Evolutionary conservation across 495 filamentous ascomycete genomes (phyloP).

Genomic region (Jackrogersella minutella): DNA sequence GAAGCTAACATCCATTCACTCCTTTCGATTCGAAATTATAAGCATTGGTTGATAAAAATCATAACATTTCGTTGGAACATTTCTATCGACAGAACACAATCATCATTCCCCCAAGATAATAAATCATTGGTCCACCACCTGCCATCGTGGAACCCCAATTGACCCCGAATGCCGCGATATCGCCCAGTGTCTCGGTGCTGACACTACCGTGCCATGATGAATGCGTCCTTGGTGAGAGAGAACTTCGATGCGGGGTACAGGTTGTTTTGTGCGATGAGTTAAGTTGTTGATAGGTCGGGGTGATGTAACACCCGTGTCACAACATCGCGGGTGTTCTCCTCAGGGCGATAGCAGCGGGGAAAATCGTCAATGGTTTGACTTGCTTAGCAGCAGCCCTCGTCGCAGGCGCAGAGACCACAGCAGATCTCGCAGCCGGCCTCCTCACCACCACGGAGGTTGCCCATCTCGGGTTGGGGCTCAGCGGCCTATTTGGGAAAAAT

Average conservation of each 20-base stretch:
- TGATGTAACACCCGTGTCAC: constrained; percentile 9
- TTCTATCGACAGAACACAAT: constrained; percentile 25
- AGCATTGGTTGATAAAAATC: neutral
- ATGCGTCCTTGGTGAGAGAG: neutral
- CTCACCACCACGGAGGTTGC: constrained; percentile 43
- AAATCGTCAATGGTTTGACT: constrained; percentile 1
- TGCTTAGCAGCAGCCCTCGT: constrained; percentile 46
- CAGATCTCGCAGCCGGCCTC: constrained; percentile 48
- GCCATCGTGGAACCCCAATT: neutral
- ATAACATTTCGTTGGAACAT: neutral
- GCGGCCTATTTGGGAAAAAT: constrained; percentile 28
- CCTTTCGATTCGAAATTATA: neutral
- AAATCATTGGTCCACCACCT: neutral
- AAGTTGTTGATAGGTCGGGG: neutral
- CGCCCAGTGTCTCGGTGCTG: constrained; percentile 3
- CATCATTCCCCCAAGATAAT: neutral
- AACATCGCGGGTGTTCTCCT: neutral
- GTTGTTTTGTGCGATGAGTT: constrained; percentile 2
- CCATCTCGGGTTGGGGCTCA: constrained; percentile 42
- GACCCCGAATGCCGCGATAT: constrained; percentile 19
- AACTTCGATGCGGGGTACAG: constrained; percentile 7
- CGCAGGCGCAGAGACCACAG: constrained; percentile 48
- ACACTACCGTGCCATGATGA: constrained; percentile 14
- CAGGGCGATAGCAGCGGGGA: neutral
- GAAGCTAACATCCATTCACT: neutral